Conservation (phyloP, 805 yeast genomes). For the Komagataella ulmi region DNA sequence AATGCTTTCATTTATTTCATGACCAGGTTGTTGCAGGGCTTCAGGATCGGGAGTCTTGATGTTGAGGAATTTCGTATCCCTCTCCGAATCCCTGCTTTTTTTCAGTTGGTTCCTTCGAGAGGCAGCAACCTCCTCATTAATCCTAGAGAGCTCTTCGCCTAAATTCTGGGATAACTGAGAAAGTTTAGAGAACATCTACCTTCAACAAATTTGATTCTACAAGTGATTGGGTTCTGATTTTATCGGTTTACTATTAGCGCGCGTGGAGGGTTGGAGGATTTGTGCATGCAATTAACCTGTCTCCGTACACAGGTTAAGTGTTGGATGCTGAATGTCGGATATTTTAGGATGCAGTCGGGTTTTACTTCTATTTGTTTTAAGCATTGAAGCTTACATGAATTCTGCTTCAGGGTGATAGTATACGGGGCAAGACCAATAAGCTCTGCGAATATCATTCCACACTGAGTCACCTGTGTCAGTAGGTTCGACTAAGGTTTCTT, state of each 20-base stretch:
- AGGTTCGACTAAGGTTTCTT: constrained; percentile 12
- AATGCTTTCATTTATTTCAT: constrained; percentile 14
- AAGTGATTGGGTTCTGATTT: neutral
- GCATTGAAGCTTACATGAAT: constrained; percentile 15
- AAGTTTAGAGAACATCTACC: constrained; percentile 37
- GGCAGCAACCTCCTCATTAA: constrained; percentile 16
- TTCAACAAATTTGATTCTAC: neutral
- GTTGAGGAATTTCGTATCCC: constrained; percentile 17
- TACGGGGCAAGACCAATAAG: constrained; percentile 58
- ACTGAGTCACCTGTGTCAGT: constrained; percentile 24
- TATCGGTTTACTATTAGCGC: neutral
- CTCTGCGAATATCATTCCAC: constrained; percentile 49
- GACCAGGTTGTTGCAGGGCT: constrained; percentile 32
- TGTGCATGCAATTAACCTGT: too few species aligned
- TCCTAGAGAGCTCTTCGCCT: constrained; percentile 38
- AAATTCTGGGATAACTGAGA: constrained; percentile 52
- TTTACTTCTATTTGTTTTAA: neutral
- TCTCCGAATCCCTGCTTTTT: constrained; percentile 1
- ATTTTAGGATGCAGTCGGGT: neutral
- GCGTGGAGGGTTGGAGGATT: neutral
- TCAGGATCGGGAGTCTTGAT: constrained; percentile 33
- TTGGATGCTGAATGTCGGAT: neutral
- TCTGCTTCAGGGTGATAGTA: constrained; percentile 54
- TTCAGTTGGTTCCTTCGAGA: constrained; percentile 1
- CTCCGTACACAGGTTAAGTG: neutral